Evolutionary conservation across 768 basidiomycete species (phyloP).

Genomic region (Kwoniella bestiolae): DNA sequence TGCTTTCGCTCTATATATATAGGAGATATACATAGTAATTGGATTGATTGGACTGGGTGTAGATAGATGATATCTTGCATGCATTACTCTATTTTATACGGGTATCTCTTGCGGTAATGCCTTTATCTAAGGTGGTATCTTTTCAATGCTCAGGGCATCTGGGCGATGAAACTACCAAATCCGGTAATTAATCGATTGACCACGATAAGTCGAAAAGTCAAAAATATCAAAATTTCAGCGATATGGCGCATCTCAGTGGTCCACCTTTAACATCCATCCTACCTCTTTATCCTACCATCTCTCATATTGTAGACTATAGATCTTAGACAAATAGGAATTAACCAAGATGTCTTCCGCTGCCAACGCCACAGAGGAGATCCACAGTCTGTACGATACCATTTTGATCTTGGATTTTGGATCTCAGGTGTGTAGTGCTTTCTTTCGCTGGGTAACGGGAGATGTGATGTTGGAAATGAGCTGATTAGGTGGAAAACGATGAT

Average conservation of each 20-base stretch:
- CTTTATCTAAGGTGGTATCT: too few species aligned
- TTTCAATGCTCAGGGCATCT: too few species aligned
- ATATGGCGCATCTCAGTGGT: not conserved
- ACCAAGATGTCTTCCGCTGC: conserved; percentile 19
- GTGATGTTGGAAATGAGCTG: too few species aligned
- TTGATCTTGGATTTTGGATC: conserved; percentile 97
- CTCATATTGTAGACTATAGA: not conserved
- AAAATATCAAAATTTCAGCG: not conserved
- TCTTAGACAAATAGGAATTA: not conserved
- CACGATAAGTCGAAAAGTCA: not conserved
- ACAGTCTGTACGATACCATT: conserved; percentile 93
- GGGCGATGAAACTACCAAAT: not conserved
- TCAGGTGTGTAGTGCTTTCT: conserved; percentile 77
- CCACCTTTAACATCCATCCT: not conserved
- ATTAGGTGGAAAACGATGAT: too few species aligned
- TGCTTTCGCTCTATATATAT: not conserved
- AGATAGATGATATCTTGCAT: not conserved
- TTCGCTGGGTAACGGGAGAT: too few species aligned
- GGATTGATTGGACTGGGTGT: too few species aligned
- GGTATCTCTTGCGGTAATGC: not conserved
- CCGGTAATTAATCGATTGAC: not conserved
- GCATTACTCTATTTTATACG: not conserved
- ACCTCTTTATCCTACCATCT: not conserved
- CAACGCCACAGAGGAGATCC: conserved; percentile 67
- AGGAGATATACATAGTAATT: not conserved